phyloP scores from a whole-genome alignment of 192 early-diverging fungal genomes.

The Coemansia sp. region DNA sequence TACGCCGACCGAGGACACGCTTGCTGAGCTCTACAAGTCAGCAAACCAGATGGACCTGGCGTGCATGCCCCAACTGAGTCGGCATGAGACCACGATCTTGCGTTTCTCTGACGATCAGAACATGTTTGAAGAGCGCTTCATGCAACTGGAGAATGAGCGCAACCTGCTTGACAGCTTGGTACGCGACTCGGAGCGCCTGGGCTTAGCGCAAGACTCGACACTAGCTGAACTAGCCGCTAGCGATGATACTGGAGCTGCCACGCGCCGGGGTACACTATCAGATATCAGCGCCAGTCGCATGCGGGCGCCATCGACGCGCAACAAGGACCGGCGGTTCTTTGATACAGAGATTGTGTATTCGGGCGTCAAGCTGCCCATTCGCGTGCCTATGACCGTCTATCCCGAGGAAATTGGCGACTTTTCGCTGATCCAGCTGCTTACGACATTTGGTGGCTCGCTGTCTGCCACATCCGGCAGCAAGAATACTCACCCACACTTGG shows the following conservation, averaged over 20 bases:
- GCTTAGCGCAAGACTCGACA: constrained; percentile 19
- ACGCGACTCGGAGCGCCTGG: constrained; percentile 31
- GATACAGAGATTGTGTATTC: constrained; percentile 85
- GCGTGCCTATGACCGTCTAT: constrained; percentile 81
- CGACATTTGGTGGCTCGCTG: constrained; percentile 61
- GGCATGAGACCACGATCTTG: constrained; percentile 79
- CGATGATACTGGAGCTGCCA: constrained; percentile 28
- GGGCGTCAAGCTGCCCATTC: constrained; percentile 81
- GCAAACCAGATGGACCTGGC: constrained; percentile 84
- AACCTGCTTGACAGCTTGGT: constrained; percentile 17
- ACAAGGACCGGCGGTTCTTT: constrained; percentile 86
- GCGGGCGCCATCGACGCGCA: constrained; percentile 54
- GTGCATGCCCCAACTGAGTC: constrained; percentile 73
- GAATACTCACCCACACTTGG: constrained; percentile 81
- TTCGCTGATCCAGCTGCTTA: constrained; percentile 76
- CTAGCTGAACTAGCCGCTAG: constrained; percentile 20
- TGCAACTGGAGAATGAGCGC: constrained; percentile 41
- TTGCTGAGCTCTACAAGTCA: constrained; percentile 76
- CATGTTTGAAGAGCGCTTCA: constrained; percentile 83
- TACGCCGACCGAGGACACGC: constrained; percentile 65
- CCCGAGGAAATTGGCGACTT: constrained; percentile 92
- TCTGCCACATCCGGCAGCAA: constrained; percentile 50
- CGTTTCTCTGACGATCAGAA: constrained; percentile 78
- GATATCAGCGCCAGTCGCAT: constrained; percentile 51
- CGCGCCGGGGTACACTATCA: constrained; percentile 53